Percentiles rank a stretch among this genome's conserved stretches.
These are phyloP conservation scores for Plectosphaerella cucumerina DNA, from an alignment of 2,329 filamentous ascomycete species.

Conservation along the genomic window DNA sequence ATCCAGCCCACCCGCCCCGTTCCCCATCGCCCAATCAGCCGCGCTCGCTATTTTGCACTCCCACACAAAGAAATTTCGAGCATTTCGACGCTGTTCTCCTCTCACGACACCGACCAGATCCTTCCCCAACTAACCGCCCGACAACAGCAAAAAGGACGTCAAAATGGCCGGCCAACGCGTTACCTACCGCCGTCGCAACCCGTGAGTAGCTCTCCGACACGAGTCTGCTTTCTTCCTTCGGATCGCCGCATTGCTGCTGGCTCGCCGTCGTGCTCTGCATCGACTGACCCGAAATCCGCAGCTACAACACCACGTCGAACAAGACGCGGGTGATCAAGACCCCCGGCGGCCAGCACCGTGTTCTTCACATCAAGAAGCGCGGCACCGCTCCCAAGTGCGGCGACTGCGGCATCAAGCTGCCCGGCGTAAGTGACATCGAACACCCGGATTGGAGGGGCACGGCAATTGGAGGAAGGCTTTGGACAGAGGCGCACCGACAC, in stretches of 20 bases:
- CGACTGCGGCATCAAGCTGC: slow-evolving; percentile 97
- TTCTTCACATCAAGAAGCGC: slow-evolving; percentile 99
- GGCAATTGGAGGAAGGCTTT: not conserved
- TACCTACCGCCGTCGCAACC: slow-evolving; percentile 73
- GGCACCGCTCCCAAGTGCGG: slow-evolving; percentile 98
- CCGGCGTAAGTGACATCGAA: slow-evolving; percentile 73
- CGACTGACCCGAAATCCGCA: slow-evolving; percentile 31
- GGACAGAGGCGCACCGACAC: not conserved
- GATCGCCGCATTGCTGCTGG: not conserved
- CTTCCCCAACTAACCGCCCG: slow-evolving; percentile 20
- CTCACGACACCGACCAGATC: slow-evolving; percentile 15
- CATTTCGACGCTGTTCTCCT: no score
- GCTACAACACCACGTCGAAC: slow-evolving; percentile 99
- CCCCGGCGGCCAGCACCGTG: slow-evolving; percentile 89
- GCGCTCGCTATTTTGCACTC: slow-evolving; percentile 14
- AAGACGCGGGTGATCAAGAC: slow-evolving; percentile 95
- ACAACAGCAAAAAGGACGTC: slow-evolving; percentile 35
- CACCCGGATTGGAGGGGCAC: not conserved
- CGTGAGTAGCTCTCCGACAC: slow-evolving; percentile 50
- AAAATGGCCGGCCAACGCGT: slow-evolving; percentile 58
- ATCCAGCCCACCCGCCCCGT: no score
- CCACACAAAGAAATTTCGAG: slow-evolving; percentile 29
- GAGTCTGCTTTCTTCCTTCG: not conserved
- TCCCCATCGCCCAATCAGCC: slow-evolving; percentile 12
- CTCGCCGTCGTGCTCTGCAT: not conserved